Evolutionary conservation across 2,329 filamentous ascomycete genomes (phyloP).

Genomic region (Pezicula rhizophila): DNA sequence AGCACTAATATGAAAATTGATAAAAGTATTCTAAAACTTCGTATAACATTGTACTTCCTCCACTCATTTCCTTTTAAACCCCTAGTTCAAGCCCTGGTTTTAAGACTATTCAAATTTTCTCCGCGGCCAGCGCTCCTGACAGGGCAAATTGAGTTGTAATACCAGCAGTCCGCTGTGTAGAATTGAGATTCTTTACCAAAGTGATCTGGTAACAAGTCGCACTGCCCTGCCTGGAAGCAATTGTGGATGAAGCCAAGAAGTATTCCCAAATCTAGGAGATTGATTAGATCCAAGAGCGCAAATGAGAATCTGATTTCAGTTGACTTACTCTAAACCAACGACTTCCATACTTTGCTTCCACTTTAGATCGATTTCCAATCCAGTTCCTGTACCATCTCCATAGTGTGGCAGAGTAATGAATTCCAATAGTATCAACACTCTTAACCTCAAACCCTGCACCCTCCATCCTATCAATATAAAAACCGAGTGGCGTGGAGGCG

Average conservation of each 20-base stretch:
- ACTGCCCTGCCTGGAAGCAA: constrained; percentile 74
- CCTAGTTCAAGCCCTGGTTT: no score
- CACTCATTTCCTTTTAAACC: no score
- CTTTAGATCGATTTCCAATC: constrained; percentile 64
- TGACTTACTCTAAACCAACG: constrained; percentile 59
- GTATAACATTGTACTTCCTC: no score
- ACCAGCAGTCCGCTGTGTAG: constrained; percentile 74
- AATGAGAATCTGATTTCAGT: not conserved
- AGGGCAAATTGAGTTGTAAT: constrained; percentile 64
- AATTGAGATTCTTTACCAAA: constrained; percentile 85
- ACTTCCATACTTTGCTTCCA: constrained; percentile 62
- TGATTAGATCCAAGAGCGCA: not conserved
- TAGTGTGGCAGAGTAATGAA: constrained; percentile 61
- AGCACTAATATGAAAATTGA: no score
- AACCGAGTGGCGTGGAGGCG: constrained; percentile 62
- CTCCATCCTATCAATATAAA: constrained; percentile 60
- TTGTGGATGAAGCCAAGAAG: constrained; percentile 82
- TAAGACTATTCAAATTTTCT: not conserved
- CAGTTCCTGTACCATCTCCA: constrained; percentile 73
- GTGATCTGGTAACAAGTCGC: constrained; percentile 86
- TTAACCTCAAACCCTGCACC: constrained; percentile 65
- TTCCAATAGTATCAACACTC: constrained; percentile 24
- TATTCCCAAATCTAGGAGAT: constrained; percentile 72
- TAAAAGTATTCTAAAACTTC: no score
- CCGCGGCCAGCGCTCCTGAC: constrained; percentile 43